phyloP scores from a whole-genome alignment of 805 yeast genomes.

The Debaryomyces prosopidis region DNA sequence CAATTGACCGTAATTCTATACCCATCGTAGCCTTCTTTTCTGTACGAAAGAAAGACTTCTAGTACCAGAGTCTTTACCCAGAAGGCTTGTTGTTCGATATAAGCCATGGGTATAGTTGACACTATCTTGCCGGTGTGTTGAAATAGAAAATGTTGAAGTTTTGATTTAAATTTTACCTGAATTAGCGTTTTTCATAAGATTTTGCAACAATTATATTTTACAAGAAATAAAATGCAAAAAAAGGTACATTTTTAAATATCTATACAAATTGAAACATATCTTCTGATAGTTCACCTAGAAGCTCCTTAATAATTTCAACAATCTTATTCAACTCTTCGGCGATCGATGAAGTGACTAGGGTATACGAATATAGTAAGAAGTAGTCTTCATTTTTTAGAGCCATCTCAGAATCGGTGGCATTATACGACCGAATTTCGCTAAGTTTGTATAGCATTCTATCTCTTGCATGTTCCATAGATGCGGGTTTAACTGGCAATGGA shows the following conservation, averaged over 20 bases:
- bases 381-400: constrained; percentile 66
- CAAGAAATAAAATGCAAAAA: background rate
- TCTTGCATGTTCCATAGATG: constrained; percentile 73
- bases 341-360: constrained; percentile 68
- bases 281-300: constrained; percentile 67
- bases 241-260: background rate
- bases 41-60: too few relatives aligned
- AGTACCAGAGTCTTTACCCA: too few relatives aligned
- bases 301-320: constrained; percentile 51
- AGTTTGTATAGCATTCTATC: constrained; percentile 67
- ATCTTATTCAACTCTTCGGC: constrained; percentile 64
- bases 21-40: too few relatives aligned
- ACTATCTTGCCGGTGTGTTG: too few relatives aligned
- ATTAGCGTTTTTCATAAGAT: background rate
- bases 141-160: too few relatives aligned
- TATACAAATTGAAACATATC: constrained; percentile 54
- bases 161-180: too few relatives aligned
- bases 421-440: constrained; percentile 51
- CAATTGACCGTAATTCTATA: too few relatives aligned
- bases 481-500: constrained; percentile 76
- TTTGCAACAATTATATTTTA: background rate
- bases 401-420: constrained; percentile 20
- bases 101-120: too few relatives aligned
- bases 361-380: constrained; percentile 72
- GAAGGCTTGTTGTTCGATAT: too few relatives aligned